Percentiles rank a stretch among this genome's conserved stretches.
These are phyloP conservation scores for Mucor sp. DNA, from an alignment of 371 early-diverging fungal genomes.

Conservation along the genomic window DNA sequence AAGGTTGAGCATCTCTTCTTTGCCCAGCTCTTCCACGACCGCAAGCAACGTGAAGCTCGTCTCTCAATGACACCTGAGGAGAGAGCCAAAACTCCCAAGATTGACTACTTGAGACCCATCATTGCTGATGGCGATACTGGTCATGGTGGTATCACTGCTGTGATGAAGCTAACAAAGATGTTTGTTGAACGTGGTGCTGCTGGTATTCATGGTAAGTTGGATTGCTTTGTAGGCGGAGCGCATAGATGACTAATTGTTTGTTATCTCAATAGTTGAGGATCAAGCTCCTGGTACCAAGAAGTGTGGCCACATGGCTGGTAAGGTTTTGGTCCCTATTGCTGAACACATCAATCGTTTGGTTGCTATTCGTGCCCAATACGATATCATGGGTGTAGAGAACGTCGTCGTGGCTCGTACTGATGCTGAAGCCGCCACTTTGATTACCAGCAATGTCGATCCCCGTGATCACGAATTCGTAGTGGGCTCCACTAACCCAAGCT, in stretches of 20 bases:
- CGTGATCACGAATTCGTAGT: constrained; percentile 97
- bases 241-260: background rate
- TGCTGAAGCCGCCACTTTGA: constrained; percentile 96
- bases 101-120: constrained; percentile 95
- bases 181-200: constrained; percentile 95
- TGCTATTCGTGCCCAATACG: constrained; percentile 95
- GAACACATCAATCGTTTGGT: constrained; percentile 98
- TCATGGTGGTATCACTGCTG: constrained; percentile 93
- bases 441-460: constrained; percentile 94
- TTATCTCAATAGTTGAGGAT: constrained; percentile 74
- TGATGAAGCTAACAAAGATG: constrained; percentile 93
- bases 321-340: constrained; percentile 95
- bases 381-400: constrained; percentile 98
- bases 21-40: constrained; percentile 98
- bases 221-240: background rate
- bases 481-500: constrained; percentile 83
- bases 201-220: constrained; percentile 73
- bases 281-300: constrained; percentile 96
- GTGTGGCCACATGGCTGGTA: constrained; percentile 99
- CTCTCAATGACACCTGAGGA: constrained; percentile 67
- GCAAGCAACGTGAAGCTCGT: constrained; percentile 94
- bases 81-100: constrained; percentile 72
- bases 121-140: constrained; percentile 99
- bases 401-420: constrained; percentile 95
- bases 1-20: constrained; percentile 98